Conservation (phyloP, 1,284 basidiomycete species). For the Sphagnurus paluster region DNA sequence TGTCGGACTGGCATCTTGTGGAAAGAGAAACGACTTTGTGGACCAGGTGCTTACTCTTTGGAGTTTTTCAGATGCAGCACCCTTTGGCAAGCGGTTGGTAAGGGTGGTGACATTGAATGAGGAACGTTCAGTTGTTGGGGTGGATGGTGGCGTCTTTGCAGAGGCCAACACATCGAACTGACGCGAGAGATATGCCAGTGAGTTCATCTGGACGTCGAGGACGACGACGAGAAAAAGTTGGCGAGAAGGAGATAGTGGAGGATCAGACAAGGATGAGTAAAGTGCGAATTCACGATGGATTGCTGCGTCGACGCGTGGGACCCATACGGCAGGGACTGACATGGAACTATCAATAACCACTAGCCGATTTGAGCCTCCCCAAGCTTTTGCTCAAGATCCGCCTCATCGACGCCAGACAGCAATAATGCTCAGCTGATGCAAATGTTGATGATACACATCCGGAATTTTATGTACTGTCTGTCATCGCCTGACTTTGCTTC, state of each 20-base stretch:
- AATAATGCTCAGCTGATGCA: too few species aligned
- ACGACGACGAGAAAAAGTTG: conserved; percentile 2
- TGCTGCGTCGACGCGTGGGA: conserved; percentile 19
- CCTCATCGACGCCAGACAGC: too few species aligned
- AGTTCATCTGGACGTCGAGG: conserved; percentile 53
- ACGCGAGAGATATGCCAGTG: conserved; percentile 66
- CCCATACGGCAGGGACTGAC: conserved; percentile 7
- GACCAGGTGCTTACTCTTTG: conserved; percentile 60
- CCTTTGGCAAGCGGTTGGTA: conserved; percentile 15
- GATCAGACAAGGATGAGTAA: conserved; percentile 12
- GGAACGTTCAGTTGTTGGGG: conserved; percentile 39
- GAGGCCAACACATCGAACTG: conserved; percentile 65
- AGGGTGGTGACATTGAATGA: conserved; percentile 31
- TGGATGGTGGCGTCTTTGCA: conserved; percentile 49
- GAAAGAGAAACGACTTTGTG: conserved; percentile 51
- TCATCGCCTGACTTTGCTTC: conserved; percentile 2
- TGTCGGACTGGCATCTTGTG: conserved; percentile 28
- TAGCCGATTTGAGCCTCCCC: conserved; percentile 9
- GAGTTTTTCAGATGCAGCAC: conserved; percentile 32
- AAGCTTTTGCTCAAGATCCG: conserved; percentile 17
- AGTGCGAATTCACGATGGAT: background rate
- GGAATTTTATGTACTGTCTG: background rate
- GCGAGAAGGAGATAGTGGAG: conserved; percentile 3
- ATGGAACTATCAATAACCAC: too few species aligned
- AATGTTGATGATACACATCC: background rate